A percentile compares a stretch with the other conserved stretches of the same genome.
Conservation (phyloP, 108 stramenopile species). For the Chaetoceros muelleri region DNA sequence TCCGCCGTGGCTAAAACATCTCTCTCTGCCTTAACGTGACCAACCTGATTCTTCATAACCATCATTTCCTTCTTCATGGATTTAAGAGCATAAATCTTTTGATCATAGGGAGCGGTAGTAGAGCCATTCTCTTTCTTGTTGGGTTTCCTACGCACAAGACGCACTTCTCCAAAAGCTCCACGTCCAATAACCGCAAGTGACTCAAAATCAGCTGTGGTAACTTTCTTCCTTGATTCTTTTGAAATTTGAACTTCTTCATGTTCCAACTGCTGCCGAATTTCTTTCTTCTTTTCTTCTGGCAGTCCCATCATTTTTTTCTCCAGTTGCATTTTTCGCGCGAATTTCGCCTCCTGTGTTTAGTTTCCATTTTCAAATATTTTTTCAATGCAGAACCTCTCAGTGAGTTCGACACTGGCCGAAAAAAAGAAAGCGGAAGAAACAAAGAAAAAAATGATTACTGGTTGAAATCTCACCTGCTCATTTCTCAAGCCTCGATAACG, state of each 20-base stretch:
- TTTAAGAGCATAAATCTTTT: constrained; percentile 93
- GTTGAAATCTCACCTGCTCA: constrained; percentile 41
- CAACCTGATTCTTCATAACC: constrained; percentile 99
- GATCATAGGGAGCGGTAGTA: constrained; percentile 17
- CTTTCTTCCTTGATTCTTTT: constrained; percentile 66
- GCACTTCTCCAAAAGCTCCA: constrained; percentile 96
- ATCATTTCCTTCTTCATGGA: constrained; percentile 99
- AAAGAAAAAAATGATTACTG: neutral
- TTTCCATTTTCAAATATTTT: neutral
- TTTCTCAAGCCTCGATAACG: constrained; percentile 66
- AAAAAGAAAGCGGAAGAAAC: constrained; percentile 1
- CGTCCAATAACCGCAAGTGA: constrained; percentile 85
- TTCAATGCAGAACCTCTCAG: neutral
- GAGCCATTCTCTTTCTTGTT: constrained; percentile 20
- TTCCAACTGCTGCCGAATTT: constrained; percentile 56
- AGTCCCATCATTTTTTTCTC: constrained; percentile 78
- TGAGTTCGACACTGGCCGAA: neutral
- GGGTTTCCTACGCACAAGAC: constrained; percentile 79
- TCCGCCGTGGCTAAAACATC: constrained; percentile 91
- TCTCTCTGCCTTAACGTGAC: constrained; percentile 94
- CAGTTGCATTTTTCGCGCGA: constrained; percentile 70
- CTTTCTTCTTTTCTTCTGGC: constrained; percentile 71
- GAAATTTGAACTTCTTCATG: constrained; percentile 70
- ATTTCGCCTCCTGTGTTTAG: constrained; percentile 48
- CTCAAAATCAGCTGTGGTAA: constrained; percentile 86